Evolutionary conservation across 768 basidiomycete genomes (phyloP), one percentile per base, ranked within the genome.

Genomic region (Auricularia cornea): DNA sequence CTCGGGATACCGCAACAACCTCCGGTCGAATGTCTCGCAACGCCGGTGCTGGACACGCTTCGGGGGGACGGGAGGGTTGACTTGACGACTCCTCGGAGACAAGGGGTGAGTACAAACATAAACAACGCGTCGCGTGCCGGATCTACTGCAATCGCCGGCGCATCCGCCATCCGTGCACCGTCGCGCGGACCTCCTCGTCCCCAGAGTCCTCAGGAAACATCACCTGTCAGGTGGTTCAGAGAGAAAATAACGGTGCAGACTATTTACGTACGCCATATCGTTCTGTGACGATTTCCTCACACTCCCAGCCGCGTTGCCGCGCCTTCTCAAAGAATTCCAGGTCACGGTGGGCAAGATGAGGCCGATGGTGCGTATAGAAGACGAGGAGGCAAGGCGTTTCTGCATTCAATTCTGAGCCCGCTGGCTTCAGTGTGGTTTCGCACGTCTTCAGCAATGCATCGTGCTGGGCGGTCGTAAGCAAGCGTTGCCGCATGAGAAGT

Each of bases 201-300:
- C 94, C 94, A 1, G 84, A 75, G 75, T 97, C 94, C 3, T 93
- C 85, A 0, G 88, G 88, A 68, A 96, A 96, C 94, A 96, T 96
- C 1, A 88, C 86, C 89, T 92, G 65, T 33, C 3, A 62, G 16
- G 35, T 12, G 33, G 40, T 28, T 29, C 12, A 5, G n/a, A 44
- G 31, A 26, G 29, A 26, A 16, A 35, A 20, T 3, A 4, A 2
- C 11, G n/a, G 20, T 23, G 2, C 29, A 62, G 54, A 44, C 2
- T 57, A 74, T 84, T 41, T 62, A 89, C 90, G 31, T 86, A 80
- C 67, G 84, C 89, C 63, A n/a, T n/a, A n/a, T n/a, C 74, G 82
- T 68, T 82, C 80, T 3, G 80, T 84, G 3, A 91, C 69, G 26
- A 94, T 80, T 68, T 88, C 77, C 66, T 90, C 83, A 65, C 89